phyloP scores from a whole-genome alignment of 768 basidiomycete genomes.

The Dioszegia crocea region DNA sequence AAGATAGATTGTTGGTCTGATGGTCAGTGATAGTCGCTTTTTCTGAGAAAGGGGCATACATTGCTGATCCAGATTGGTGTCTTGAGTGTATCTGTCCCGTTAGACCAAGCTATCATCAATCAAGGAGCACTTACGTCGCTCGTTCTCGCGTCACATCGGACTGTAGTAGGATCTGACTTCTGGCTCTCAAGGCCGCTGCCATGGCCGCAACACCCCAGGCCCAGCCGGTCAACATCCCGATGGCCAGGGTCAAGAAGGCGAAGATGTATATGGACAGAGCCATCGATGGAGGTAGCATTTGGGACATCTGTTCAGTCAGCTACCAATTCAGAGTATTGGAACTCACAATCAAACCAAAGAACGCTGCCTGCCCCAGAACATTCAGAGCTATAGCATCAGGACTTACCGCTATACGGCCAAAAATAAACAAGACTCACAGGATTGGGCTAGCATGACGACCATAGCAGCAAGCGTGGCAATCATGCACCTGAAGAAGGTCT shows the following conservation, averaged over 20 bases:
- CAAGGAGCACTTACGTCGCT: conserved; percentile 28
- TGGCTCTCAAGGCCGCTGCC: conserved; percentile 54
- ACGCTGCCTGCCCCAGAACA: conserved; percentile 49
- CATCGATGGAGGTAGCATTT: conserved; percentile 56
- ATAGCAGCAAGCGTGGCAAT: conserved; percentile 35
- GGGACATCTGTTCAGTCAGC: conserved; percentile 12
- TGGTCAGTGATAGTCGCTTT: conserved; percentile 45
- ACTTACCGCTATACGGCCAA: too few species aligned
- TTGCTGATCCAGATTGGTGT: conserved; percentile 41
- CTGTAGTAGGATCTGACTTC: conserved; percentile 35
- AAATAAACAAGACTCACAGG: conserved; percentile 31
- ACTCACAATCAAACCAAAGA: conserved; percentile 53
- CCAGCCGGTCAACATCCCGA: conserved; percentile 59
- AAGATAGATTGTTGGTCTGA: conserved; percentile 54
- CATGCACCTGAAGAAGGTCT: conserved; percentile 43
- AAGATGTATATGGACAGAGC: conserved; percentile 57
- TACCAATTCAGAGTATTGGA: too few species aligned
- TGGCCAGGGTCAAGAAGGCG: conserved; percentile 53
- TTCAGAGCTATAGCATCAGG: conserved; percentile 22
- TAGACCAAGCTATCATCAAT: not conserved
- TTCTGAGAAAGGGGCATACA: conserved; percentile 19
- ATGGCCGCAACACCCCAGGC: conserved; percentile 58
- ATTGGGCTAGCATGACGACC: conserved; percentile 38
- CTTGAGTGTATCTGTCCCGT: conserved; percentile 15
- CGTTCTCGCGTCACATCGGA: conserved; percentile 24